Evolutionary conservation across 352 stramenopile genomes (phyloP), one percentile per base, ranked within the genome.

Genomic region (Phytophthora litchii): DNA sequence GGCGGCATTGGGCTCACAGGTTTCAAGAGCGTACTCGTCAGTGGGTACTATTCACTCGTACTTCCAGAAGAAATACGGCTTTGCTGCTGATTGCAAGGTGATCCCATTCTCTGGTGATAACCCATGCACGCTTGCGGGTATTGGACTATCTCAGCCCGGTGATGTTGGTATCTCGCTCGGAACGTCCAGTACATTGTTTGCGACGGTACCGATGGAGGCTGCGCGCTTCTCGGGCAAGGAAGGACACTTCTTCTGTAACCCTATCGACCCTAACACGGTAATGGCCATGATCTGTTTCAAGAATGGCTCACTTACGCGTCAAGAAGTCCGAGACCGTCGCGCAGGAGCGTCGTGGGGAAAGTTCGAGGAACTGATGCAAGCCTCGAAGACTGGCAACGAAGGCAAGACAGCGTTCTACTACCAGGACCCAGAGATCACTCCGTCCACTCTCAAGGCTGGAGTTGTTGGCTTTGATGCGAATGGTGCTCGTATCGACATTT

Each of bases 281-380:
- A 92, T 90, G 83, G 84, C 78, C 8, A 95, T 96, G 86, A 85
- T 94, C 32, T 92, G 88, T 38, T 94, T 91, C 71, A 93, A 94
- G 70, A 95, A 95, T 41, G 86, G 86, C 32, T 74, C 83, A 1
- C 71, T 96, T 27, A 80, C 80, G 11, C 80, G 88, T 27, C 65
- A 96, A 61, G 70, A 78, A 32, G 67, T 90, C 11, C 70, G 77
- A 17, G 70, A 90, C 40, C 65, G 67, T 13, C 64, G 63, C 10
- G 66, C 76, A 4, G 50, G 64, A 34, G 64, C 46, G 5, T 80
- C 68, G 6, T 90, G 83, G 83, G 60, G 70, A 29, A 68, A 75
- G 12, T 92, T 91, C 19, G 76, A 83, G 29, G 38, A 67, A n/a
- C 32, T 88, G 13, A 65, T 92, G 35, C 31, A 43, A 20, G n/a